Evolutionary conservation across 805 yeast genomes (phyloP).

Genomic region (Debaryomyces tyrocola): DNA sequence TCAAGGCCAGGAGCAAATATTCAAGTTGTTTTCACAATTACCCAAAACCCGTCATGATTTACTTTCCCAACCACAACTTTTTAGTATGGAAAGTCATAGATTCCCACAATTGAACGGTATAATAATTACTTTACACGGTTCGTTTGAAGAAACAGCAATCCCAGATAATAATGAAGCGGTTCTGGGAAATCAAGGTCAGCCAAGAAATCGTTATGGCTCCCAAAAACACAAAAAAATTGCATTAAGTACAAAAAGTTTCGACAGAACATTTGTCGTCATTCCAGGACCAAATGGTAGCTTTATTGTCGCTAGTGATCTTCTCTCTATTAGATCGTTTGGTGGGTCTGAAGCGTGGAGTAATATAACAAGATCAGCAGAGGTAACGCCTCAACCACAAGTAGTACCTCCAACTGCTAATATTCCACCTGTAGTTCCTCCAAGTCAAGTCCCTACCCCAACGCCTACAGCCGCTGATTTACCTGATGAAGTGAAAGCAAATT

Average conservation of each 20-base stretch:
- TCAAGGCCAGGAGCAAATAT: constrained; percentile 68
- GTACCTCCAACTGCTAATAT: constrained; percentile 7
- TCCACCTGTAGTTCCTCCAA: constrained; percentile 12
- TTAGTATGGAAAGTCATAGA: constrained; percentile 77
- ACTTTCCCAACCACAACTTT: constrained; percentile 58
- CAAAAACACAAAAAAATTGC: constrained; percentile 31
- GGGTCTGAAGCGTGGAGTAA: constrained; percentile 57
- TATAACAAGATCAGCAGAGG: constrained; percentile 3
- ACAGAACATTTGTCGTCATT: constrained; percentile 77
- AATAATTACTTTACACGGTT: constrained; percentile 80
- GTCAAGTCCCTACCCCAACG: constrained; percentile 13
- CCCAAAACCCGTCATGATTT: constrained; percentile 82
- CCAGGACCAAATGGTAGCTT: constrained; percentile 67
- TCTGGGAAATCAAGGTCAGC: constrained; percentile 5
- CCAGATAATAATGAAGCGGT: constrained; percentile 43
- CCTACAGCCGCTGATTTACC: constrained; percentile 47
- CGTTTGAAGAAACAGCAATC: constrained; percentile 64
- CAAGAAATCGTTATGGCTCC: constrained; percentile 16
- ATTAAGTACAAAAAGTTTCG: constrained; percentile 73
- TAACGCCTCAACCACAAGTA: constrained; percentile 5
- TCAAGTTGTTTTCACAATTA: constrained; percentile 57
- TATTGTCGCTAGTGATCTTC: constrained; percentile 84
- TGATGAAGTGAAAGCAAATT: constrained; percentile 51
- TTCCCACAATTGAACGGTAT: constrained; percentile 74
- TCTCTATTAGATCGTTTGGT: constrained; percentile 63